A percentile compares a stretch with the other conserved stretches of the same genome.
Conservation (phyloP, 2,329 filamentous ascomycete species). For the Colletotrichum noveboracense region DNA sequence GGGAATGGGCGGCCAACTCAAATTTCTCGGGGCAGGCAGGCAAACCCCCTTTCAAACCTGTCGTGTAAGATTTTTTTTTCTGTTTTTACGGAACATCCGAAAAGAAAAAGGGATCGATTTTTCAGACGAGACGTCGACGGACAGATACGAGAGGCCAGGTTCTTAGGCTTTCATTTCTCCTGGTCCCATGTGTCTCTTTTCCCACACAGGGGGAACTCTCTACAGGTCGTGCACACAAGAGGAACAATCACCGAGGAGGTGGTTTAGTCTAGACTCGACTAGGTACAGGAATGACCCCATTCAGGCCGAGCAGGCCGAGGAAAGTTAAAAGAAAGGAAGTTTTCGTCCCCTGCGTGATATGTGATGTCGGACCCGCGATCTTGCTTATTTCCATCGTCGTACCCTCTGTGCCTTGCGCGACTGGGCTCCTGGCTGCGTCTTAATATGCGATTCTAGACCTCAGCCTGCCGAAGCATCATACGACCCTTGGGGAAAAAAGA, state of each 20-base stretch:
- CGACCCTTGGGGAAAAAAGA: background rate
- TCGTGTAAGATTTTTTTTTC: slow-evolving; percentile 1
- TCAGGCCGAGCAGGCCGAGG: slow-evolving; percentile 8
- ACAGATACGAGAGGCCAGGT: background rate
- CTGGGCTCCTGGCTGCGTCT: background rate
- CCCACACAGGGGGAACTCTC: background rate
- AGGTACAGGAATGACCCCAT: slow-evolving; percentile 8
- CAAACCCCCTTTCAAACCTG: slow-evolving; percentile 17
- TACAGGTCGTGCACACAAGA: slow-evolving; percentile 1
- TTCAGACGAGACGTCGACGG: slow-evolving; percentile 9
- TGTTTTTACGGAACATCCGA: slow-evolving; percentile 8
- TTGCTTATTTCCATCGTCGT: background rate
- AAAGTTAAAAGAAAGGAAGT: background rate
- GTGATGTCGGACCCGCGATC: background rate
- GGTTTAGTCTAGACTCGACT: background rate
- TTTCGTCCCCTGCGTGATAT: background rate
- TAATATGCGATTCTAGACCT: background rate
- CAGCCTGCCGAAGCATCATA: background rate
- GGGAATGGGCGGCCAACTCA: slow-evolving; percentile 14
- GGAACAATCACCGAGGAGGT: background rate
- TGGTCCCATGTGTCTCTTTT: background rate
- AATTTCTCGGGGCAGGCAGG: slow-evolving; percentile 13
- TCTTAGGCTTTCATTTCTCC: background rate
- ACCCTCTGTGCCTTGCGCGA: background rate
- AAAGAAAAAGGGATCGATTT: slow-evolving; percentile 3